phyloP scores from a whole-genome alignment of 2,329 filamentous ascomycete genomes.

The Clonostachys rosea region DNA sequence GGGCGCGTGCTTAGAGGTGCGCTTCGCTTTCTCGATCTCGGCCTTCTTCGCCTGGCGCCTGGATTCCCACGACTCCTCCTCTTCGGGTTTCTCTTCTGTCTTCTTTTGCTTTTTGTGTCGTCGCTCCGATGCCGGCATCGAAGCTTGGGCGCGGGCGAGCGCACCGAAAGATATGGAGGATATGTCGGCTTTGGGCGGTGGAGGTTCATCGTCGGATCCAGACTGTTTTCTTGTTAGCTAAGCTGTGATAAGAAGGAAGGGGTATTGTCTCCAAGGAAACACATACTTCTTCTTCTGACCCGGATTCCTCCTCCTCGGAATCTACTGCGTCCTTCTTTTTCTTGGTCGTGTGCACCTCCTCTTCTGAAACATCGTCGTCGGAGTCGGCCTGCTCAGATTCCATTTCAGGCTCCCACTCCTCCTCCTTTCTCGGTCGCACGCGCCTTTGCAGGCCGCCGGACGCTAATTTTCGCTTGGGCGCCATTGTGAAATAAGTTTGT shows the following conservation, averaged over 20 bases:
- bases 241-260: neutral
- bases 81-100: slow-evolving; percentile 9
- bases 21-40: slow-evolving; percentile 15
- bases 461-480: slow-evolving; percentile 31
- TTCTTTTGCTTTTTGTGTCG: slow-evolving; percentile 22
- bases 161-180: slow-evolving; percentile 79
- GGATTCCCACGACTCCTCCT: slow-evolving; percentile 18
- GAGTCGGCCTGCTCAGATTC: slow-evolving; percentile 18
- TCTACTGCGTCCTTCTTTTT: slow-evolving; percentile 16
- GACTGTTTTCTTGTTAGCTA: neutral
- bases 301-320: slow-evolving; percentile 3
- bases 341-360: slow-evolving; percentile 19
- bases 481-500: slow-evolving; percentile 15
- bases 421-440: slow-evolving; percentile 37
- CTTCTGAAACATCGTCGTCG: slow-evolving; percentile 6
- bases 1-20: slow-evolving; percentile 82
- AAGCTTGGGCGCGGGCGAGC: slow-evolving; percentile 80
- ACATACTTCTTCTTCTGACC: slow-evolving; percentile 16
- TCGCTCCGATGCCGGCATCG: slow-evolving; percentile 37
- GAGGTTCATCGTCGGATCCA: slow-evolving; percentile 18
- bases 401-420: slow-evolving; percentile 32
- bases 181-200: slow-evolving; percentile 32
- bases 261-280: neutral
- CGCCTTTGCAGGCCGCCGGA: slow-evolving; percentile 30
- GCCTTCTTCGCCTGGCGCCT: slow-evolving; percentile 20